Evolutionary conservation across 2,329 filamentous ascomycete genomes (phyloP), one percentile per base, ranked within the genome.

Genomic region (Graphilbum sp.): DNA sequence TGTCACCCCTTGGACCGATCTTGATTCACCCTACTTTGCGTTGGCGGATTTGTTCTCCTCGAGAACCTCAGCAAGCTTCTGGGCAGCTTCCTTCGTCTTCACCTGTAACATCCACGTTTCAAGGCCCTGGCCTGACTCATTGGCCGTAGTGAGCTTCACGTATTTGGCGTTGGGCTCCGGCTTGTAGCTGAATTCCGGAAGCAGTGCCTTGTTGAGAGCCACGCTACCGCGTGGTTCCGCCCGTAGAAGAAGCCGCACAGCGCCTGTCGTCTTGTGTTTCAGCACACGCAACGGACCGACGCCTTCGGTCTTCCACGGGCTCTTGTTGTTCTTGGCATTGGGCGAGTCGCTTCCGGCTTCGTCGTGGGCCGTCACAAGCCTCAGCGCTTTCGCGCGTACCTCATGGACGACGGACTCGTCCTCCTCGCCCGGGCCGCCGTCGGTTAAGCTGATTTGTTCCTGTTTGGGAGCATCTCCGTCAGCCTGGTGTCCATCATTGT

Each of bases 141-240:
- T 67, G 1, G 73, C 66, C 5, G 70, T 66, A 11, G 63, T 62
- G 41, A 79, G 47, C 51, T 69, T 74, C 41, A 79, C 60, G 42
- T 70, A 75, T 56, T 77, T 80, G 34, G 53, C 63, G 20, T 50
- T 52, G 11, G 63, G 61, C 21, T 67, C 64, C 7, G 66, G 60
- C 49, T 69, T 70, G 60, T 86, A 87, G 5, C 63, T 62, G 37
- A 75, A 57, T n/a, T 66, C 61, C 2, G 72, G 60, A 25, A 83
- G 56, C 35, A 87, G 55, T 17, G 64, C 56, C 47, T 77, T 72
- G 58, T 92, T 92, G 49, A 92, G 60, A 4, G 79, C 69, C 34
- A 88, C 63, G 30, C 79, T 71, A 15, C 84, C 84, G 44, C 75
- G 69, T 0, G 82, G 81, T 45, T 86, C 79, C n/a, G 73, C 72